Evolutionary conservation across 2,329 filamentous ascomycete genomes (phyloP), one percentile per base, ranked within the genome.

Genomic region (Diaporthe humulicola): DNA sequence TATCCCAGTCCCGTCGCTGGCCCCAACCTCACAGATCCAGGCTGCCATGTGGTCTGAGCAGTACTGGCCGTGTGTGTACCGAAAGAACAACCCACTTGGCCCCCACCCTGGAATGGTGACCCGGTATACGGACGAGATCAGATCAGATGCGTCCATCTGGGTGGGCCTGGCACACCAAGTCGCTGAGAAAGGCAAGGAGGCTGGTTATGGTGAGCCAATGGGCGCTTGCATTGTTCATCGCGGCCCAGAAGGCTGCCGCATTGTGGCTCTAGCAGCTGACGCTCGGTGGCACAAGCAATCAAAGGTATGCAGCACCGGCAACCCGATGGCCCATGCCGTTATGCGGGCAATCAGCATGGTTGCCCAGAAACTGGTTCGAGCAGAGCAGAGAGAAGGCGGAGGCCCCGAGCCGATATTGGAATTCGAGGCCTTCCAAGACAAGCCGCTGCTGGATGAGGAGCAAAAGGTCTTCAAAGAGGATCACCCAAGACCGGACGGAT

Each of bases 51-150:
- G 94, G 94, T 93, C 91, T 36, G 87, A 90, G 45, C 88, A 92
- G 78, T 96, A 95, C 82, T 97, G 95, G 95, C 95, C 95, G 17
- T 93, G 93, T 1, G 91, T 96, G 66, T 97, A 97, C 85, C 93
- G 94, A 77, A 95, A 95, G 85, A 96, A 93, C 78, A 97, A 97
- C 80, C 94, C 94, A 2, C 94, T 96, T 75, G 95, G 95, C 5
- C 94, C 95, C 25, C 95, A 97, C 81, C 94, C 94, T 76, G 91
- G 92, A 80, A 90, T 94, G 81, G 91, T 96, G 73, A 87, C 90
- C 56, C 91, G 93, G 75, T 91, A 93, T 38, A 92, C 93, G 52
- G 89, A 92, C 17, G 92, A 94, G 75, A 90, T 97, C 70, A 88
- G 88, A 73, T 84, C 88, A 60, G 90, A 93, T 77, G 90, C 91